Conservation (phyloP, 83 land plant species). For the Larix sibirica region DNA sequence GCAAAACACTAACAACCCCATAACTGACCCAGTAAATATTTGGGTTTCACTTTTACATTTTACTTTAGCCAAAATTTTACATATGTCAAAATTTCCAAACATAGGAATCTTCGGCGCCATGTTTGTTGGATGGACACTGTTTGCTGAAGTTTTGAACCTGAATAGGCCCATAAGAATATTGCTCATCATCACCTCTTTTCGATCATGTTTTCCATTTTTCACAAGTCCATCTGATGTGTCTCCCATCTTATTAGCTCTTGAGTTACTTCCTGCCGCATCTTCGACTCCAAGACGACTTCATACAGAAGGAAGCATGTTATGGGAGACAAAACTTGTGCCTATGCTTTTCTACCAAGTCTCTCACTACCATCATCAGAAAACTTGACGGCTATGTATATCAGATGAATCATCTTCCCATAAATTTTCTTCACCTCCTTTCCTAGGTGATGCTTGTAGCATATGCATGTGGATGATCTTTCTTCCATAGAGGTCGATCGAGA, state of each 20-base stretch:
- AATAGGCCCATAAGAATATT: not conserved
- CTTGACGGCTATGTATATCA: conserved; percentile 17
- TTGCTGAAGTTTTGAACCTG: too few relatives aligned
- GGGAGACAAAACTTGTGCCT: conserved; percentile 24
- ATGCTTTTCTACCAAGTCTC: conserved; percentile 15
- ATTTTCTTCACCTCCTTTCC: conserved; percentile 42
- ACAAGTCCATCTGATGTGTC: conserved; percentile 7
- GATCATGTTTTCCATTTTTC: conserved; percentile 3
- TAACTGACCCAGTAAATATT: too few relatives aligned
- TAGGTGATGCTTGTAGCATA: conserved; percentile 39
- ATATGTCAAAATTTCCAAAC: too few relatives aligned
- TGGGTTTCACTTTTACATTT: too few relatives aligned
- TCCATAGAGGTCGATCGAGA: conserved; percentile 97
- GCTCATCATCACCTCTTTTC: not conserved
- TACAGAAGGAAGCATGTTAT: conserved; percentile 44
- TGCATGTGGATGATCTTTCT: conserved; percentile 58
- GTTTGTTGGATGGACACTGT: too few relatives aligned
- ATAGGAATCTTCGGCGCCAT: too few relatives aligned
- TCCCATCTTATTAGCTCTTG: conserved; percentile 9
- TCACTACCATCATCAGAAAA: conserved; percentile 29
- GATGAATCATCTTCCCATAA: conserved; percentile 42
- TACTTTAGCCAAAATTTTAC: too few relatives aligned
- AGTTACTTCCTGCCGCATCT: conserved; percentile 13
- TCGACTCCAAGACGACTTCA: conserved; percentile 62
- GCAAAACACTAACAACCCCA: too few relatives aligned